Evolutionary conservation across 345 rosid species (phyloP).

Genomic region (Populus euphratica): DNA sequence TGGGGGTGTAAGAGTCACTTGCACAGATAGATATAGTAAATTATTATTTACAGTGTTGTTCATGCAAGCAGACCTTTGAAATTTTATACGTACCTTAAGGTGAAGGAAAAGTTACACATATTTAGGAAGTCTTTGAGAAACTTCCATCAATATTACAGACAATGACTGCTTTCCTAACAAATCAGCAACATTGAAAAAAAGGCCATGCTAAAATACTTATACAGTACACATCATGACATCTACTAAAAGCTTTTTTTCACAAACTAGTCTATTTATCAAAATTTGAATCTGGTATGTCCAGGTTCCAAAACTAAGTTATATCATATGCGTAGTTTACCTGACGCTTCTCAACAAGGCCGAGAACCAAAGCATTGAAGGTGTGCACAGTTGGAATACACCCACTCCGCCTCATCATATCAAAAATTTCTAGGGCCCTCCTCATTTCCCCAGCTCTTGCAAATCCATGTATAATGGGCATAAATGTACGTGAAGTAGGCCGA

Average conservation of each 20-base stretch:
- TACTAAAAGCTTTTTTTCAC: not conserved
- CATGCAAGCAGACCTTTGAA: not conserved
- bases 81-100: not conserved
- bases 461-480: constrained; percentile 86
- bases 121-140: not conserved
- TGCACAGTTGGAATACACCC: constrained; percentile 95
- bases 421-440: constrained; percentile 71
- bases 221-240: not conserved
- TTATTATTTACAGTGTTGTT: not conserved
- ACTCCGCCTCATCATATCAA: constrained; percentile 84
- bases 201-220: not conserved
- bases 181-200: not conserved
- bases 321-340: constrained; percentile 46
- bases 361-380: constrained; percentile 85
- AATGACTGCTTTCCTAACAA: not conserved
- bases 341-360: constrained; percentile 82
- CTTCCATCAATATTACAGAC: not conserved
- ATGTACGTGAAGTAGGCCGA: constrained; percentile 75
- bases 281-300: not conserved
- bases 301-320: not conserved
- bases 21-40: not conserved
- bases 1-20: not conserved
- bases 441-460: constrained; percentile 80
- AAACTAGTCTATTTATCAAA: not conserved
- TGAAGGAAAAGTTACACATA: not conserved